Conservation (phyloP, 2,329 filamentous ascomycete species). For the Calonectria naviculata region DNA sequence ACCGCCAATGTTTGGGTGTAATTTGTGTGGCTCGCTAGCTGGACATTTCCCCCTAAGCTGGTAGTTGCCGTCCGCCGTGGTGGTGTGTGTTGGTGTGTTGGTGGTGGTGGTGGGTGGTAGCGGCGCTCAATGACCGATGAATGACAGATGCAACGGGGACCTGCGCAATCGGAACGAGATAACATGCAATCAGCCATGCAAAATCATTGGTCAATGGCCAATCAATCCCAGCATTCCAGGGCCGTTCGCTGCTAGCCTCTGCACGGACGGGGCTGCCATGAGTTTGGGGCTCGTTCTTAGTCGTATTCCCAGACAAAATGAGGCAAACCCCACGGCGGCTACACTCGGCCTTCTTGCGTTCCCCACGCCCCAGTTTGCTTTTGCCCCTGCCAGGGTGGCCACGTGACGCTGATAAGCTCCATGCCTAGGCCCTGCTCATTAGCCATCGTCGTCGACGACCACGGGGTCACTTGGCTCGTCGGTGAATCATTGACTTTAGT, state of each 20-base stretch:
- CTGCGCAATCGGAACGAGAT: slow-evolving; percentile 16
- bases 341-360: slow-evolving; percentile 35
- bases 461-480: slow-evolving; percentile 18
- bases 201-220: slow-evolving; percentile 1
- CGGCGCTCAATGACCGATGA: not conserved
- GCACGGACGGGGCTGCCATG: slow-evolving; percentile 2
- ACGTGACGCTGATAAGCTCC: slow-evolving; percentile 44
- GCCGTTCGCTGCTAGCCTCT: not conserved
- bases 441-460: slow-evolving; percentile 17
- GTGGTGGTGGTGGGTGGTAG: not conserved
- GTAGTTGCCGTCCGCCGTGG: too few relatives aligned
- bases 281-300: not conserved
- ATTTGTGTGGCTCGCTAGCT: too few relatives aligned
- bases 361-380: slow-evolving; percentile 11
- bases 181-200: slow-evolving; percentile 5
- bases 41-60: too few relatives aligned
- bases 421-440: slow-evolving; percentile 4
- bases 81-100: too few relatives aligned
- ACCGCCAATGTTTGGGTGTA: too few relatives aligned
- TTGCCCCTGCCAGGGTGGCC: slow-evolving; percentile 20
- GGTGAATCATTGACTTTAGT: slow-evolving; percentile 9
- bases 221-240: not conserved
- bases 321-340: slow-evolving; percentile 35
- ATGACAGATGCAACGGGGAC: not conserved
- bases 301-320: not conserved